Conservation (phyloP, 805 yeast genomes). For the Wickerhamomyces strasburgensis region DNA sequence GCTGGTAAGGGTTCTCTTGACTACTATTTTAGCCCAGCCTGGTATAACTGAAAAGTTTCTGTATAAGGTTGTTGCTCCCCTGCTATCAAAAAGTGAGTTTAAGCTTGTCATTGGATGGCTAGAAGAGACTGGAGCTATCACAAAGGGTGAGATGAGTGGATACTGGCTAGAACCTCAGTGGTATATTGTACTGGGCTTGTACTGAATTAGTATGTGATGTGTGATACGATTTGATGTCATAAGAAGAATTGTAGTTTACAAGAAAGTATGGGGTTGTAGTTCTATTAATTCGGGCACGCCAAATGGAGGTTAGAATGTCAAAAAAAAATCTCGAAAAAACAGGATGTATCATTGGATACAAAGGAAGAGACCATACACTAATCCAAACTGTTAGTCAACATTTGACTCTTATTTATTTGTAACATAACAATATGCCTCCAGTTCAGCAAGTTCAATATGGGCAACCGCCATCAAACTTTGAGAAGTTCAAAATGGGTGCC, state of each 20-base stretch:
- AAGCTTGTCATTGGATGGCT: slow-evolving; percentile 41
- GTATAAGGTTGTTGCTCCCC: slow-evolving; percentile 14
- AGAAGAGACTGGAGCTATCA: slow-evolving; percentile 33
- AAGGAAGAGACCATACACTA: not conserved
- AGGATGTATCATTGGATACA: too few species aligned
- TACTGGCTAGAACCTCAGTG: slow-evolving; percentile 42
- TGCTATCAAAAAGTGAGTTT: slow-evolving; percentile 30
- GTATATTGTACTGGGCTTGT: slow-evolving; percentile 37
- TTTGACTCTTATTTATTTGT: too few species aligned
- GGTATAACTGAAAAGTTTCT: slow-evolving; percentile 37
- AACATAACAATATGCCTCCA: slow-evolving; percentile 43
- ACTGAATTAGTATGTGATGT: too few species aligned
- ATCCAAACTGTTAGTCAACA: not conserved
- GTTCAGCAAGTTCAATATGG: slow-evolving; percentile 57
- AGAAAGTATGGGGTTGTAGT: too few species aligned
- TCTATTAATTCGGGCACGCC: too few species aligned
- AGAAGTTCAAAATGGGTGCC: slow-evolving; percentile 97
- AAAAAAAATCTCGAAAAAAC: too few species aligned
- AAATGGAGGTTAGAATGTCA: too few species aligned
- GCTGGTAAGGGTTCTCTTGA: slow-evolving; percentile 42
- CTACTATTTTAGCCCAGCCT: slow-evolving; percentile 47
- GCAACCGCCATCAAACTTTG: slow-evolving; percentile 76
- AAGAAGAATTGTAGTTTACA: too few species aligned
- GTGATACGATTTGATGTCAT: too few species aligned
- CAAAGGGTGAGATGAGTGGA: slow-evolving; percentile 32